Evolutionary conservation across 2,329 filamentous ascomycete species (phyloP), one percentile per base, ranked within the genome.

Genomic region (Fusarium annulatum): DNA sequence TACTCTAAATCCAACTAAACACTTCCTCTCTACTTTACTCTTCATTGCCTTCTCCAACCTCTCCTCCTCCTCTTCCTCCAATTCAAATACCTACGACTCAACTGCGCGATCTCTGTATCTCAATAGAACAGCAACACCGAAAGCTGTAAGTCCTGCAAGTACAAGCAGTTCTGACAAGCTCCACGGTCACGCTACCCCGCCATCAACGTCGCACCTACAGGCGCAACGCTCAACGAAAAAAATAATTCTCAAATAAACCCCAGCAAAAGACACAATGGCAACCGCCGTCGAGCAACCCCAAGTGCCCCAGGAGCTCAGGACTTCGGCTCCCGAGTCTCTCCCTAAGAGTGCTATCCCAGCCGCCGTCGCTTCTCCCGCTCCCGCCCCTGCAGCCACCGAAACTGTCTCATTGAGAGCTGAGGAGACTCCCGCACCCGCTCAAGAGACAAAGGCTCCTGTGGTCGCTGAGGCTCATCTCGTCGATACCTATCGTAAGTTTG

Each of bases 381-480:
- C 73, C 36, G 67, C 71, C 34, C 73, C 63, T 42, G 59, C 67
- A 64, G 73, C 73, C 49, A 59, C 38, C 45, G 69, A 71, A 42
- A 64, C 70, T 39, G 52, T 67, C 52, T 48, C 62, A 33, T 51
- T 64, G 45, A 75, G 52, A 49, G 48, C 53, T 59, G 55, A 71
- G 23, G 55, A 71, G 39, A 45, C 55, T 41, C 26, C 61, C 39
- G 38, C 52, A 61, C n/a, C 67, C 5, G 41, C 36, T 33, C 48
- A 67, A 42, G 52, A 60, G 30, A 66, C 66, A 79, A 88, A 86
- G 81, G 80, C 77, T 76, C 88, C 88, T 53, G 91, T 93, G 78
- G 92, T 95, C 78, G 87, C 88, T 70, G 93, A 95, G 86, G 92
- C 93, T 79, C 92, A 94, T 83, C 84, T 91, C 80, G 92, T 94